phyloP scores from a whole-genome alignment of 1,139 yeast species.

The Candida neerlandica region DNA sequence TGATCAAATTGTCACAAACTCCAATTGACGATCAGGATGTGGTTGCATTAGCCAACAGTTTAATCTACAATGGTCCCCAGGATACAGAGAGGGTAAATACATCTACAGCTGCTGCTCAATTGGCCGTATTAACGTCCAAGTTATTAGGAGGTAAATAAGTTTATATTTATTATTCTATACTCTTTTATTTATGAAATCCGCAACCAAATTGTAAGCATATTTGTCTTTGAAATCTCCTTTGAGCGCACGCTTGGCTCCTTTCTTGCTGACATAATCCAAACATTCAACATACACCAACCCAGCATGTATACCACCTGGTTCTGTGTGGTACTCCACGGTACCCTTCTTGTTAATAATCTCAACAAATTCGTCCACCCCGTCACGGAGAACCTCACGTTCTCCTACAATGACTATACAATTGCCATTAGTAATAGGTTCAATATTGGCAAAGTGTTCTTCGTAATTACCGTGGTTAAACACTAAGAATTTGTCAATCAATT shows the following conservation, averaged over 20 bases:
- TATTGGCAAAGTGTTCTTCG: slow-evolving; percentile 32
- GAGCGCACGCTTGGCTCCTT: slow-evolving; percentile 27
- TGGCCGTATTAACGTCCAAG: neutral
- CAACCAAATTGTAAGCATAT: slow-evolving; percentile 18
- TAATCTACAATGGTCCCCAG: neutral
- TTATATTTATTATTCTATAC: slow-evolving; percentile 14
- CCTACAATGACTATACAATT: slow-evolving; percentile 38
- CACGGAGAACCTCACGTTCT: slow-evolving; percentile 39
- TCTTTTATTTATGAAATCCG: slow-evolving; percentile 12
- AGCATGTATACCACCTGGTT: slow-evolving; percentile 37
- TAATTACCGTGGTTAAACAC: slow-evolving; percentile 28
- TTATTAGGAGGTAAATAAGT: neutral
- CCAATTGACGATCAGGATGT: neutral
- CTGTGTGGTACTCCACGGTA: slow-evolving; percentile 24
- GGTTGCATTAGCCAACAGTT: neutral
- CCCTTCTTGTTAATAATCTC: slow-evolving; percentile 22
- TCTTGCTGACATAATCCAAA: slow-evolving; percentile 28
- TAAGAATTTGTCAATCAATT: slow-evolving; percentile 16
- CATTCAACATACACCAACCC: slow-evolving; percentile 33
- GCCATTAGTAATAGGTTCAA: slow-evolving; percentile 29
- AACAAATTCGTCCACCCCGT: slow-evolving; percentile 26
- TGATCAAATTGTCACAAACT: neutral
- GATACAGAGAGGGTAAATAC: neutral
- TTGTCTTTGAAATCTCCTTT: slow-evolving; percentile 31
- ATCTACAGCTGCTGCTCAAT: neutral